A percentile compares a stretch with the other conserved stretches of the same genome.
These are phyloP conservation scores for Anthostomella pinea DNA, from an alignment of 2,329 filamentous ascomycete species.

Conservation along the genomic window DNA sequence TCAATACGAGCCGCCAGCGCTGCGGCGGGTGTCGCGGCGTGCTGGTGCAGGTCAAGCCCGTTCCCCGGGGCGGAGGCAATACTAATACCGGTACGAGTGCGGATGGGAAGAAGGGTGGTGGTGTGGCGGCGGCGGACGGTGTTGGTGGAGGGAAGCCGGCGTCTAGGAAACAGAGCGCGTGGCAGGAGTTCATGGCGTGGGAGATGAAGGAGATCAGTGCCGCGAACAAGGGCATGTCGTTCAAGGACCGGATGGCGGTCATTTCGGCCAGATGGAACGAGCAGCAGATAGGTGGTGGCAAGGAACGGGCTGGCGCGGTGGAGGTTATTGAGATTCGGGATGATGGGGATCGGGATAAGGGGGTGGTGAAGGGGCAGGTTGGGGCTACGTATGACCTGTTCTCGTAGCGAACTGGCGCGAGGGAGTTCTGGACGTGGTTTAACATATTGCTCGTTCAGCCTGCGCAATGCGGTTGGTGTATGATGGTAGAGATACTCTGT, in stretches of 20 bases:
- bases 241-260: conserved; percentile 68
- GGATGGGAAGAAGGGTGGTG: conserved; percentile 8
- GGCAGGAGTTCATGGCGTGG: conserved; percentile 21
- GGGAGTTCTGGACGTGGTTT: no score
- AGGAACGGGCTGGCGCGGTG: conserved; percentile 64
- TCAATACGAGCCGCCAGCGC: conserved; percentile 67
- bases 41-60: conserved; percentile 76
- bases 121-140: conserved; percentile 21
- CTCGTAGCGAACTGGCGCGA: conserved; percentile 1
- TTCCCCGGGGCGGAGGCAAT: conserved; percentile 50
- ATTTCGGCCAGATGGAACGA: conserved; percentile 61
- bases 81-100: conserved; percentile 12
- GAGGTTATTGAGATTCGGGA: conserved; percentile 45
- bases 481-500: no score
- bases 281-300: conserved; percentile 55
- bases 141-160: neutral
- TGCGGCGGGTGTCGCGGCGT: conserved; percentile 74
- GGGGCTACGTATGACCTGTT: conserved; percentile 9
- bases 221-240: conserved; percentile 28
- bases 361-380: conserved; percentile 1
- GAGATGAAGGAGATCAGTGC: conserved; percentile 28
- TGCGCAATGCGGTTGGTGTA: no score
- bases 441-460: no score
- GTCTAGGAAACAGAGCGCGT: conserved; percentile 37
- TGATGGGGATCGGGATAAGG: neutral